Percentiles rank a stretch among this genome's conserved stretches.
These are phyloP conservation scores for Coffea eugenioides DNA, from an alignment of 257 asterid genomes.

Conservation along the genomic window DNA sequence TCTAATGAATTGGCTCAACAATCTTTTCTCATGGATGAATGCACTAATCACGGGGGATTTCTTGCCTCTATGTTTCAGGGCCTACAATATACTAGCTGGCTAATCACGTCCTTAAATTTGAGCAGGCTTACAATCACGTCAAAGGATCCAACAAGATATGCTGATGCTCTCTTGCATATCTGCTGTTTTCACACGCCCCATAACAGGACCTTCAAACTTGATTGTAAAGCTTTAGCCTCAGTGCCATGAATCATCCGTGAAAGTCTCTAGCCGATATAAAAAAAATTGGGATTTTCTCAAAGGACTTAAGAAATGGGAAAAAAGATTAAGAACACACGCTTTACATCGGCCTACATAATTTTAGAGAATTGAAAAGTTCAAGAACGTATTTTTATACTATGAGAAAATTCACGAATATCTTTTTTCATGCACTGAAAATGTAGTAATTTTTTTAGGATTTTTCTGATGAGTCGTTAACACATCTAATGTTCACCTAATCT, in stretches of 20 bases:
- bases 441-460: no score
- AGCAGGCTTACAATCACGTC: background rate
- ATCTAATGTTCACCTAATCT: no score
- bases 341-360: no score
- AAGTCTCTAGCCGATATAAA: no score
- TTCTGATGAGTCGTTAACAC: no score
- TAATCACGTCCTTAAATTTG: background rate
- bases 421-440: no score
- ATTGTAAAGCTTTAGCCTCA: background rate
- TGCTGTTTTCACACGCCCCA: background rate
- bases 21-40: background rate
- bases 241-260: background rate
- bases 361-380: no score
- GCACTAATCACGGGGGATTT: slow-evolving; percentile 21
- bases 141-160: background rate
- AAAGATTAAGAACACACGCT: no score
- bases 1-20: background rate
- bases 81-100: background rate
- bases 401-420: no score
- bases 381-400: no score
- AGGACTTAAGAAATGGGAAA: no score
- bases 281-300: no score
- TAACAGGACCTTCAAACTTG: background rate
- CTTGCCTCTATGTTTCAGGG: slow-evolving; percentile 1
- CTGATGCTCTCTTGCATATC: background rate